These are phyloP conservation scores for Naganishia sp. DNA, from an alignment of 1,284 basidiomycete species.

Conservation along the genomic window DNA sequence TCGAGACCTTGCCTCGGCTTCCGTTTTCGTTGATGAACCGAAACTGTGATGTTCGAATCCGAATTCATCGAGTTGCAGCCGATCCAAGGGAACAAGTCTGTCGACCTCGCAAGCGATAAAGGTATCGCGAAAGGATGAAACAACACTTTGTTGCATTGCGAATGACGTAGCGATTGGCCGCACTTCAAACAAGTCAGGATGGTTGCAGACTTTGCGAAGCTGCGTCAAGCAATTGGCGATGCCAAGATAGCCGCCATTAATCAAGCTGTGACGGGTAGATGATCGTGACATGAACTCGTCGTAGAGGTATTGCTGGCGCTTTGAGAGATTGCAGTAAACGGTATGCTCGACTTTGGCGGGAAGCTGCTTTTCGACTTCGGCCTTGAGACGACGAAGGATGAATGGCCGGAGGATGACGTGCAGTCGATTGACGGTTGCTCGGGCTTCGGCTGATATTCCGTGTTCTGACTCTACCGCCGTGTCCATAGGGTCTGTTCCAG, in stretches of 20 bases:
- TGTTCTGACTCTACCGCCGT: slow-evolving; percentile 88
- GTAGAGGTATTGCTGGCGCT: slow-evolving; percentile 93
- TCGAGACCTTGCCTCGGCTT: slow-evolving; percentile 60
- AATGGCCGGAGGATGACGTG: slow-evolving; percentile 92
- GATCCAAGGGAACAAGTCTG: no score
- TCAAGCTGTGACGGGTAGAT: slow-evolving; percentile 80
- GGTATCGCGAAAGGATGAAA: slow-evolving; percentile 62
- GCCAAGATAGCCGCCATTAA: slow-evolving; percentile 74
- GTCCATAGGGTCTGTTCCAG: slow-evolving; percentile 75
- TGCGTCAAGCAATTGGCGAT: slow-evolving; percentile 99
- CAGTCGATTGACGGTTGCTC: slow-evolving; percentile 83
- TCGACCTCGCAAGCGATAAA: slow-evolving; percentile 45
- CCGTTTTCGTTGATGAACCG: slow-evolving; percentile 53
- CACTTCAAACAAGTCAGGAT: slow-evolving; percentile 93
- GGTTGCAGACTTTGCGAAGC: slow-evolving; percentile 90
- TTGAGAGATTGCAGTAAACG: slow-evolving; percentile 86
- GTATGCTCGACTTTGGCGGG: slow-evolving; percentile 95
- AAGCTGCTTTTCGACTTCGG: slow-evolving; percentile 93
- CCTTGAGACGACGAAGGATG: slow-evolving; percentile 88
- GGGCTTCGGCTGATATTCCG: slow-evolving; percentile 75
- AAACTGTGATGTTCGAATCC: no score
- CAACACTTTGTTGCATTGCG: slow-evolving; percentile 67
- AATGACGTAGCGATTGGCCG: slow-evolving; percentile 92
- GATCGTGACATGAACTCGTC: slow-evolving; percentile 97
- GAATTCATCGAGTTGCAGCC: neutral